These are phyloP conservation scores for Exophiala oligosperma DNA, from an alignment of 2,329 filamentous ascomycete species.

Conservation along the genomic window DNA sequence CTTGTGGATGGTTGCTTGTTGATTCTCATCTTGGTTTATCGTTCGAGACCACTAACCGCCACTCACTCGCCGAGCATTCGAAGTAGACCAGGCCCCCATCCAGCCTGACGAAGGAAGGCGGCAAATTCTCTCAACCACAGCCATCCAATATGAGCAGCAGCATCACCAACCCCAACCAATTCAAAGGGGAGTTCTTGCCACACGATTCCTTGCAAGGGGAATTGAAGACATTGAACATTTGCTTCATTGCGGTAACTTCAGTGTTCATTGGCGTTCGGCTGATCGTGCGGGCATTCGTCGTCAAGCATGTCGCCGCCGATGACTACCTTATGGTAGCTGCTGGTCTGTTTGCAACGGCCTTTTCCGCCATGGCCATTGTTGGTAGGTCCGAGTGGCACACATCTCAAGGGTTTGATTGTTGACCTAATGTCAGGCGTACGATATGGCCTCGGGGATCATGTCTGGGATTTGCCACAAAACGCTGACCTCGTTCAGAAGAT, in stretches of 20 bases:
- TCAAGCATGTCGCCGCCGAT: conserved; percentile 26
- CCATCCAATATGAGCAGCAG: conserved; percentile 16
- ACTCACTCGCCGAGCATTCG: background rate
- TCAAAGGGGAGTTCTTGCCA: conserved; percentile 15
- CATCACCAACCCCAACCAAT: conserved; percentile 7
- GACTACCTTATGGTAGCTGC: conserved; percentile 27
- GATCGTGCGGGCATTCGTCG: conserved; percentile 22
- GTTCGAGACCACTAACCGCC: conserved; percentile 4
- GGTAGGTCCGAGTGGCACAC: conserved; percentile 10
- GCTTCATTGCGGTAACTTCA: conserved; percentile 24
- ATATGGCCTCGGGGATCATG: conserved; percentile 36
- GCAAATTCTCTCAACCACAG: background rate
- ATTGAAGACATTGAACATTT: conserved; percentile 21
- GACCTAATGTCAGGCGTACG: conserved; percentile 11
- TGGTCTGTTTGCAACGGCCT: conserved; percentile 22
- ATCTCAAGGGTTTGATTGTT: background rate
- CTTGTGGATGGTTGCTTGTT: conserved; percentile 1
- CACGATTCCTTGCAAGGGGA: conserved; percentile 23
- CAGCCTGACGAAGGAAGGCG: background rate
- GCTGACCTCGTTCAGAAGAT: conserved; percentile 21
- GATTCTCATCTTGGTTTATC: background rate
- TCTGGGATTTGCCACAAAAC: conserved; percentile 30
- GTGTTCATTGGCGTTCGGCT: conserved; percentile 21
- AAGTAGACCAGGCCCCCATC: background rate
- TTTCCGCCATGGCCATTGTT: conserved; percentile 25